A percentile compares a stretch with the other conserved stretches of the same genome.
phyloP scores from a whole-genome alignment of 2,329 filamentous ascomycete genomes.

The Immersiporthe knoxdaviesiana region DNA sequence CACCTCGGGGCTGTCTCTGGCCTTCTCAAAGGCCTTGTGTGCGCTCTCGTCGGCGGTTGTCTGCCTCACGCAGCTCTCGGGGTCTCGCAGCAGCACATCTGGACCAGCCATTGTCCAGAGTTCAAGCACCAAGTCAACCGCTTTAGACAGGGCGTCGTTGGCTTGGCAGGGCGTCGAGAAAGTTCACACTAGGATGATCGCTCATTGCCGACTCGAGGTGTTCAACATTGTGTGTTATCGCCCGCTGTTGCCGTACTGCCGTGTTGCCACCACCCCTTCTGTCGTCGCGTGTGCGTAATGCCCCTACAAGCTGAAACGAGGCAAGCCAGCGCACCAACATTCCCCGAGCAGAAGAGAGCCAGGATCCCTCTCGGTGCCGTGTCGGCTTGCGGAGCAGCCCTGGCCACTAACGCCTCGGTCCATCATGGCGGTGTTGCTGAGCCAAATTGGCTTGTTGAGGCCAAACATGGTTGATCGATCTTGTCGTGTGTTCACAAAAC shows the following conservation, averaged over 20 bases:
- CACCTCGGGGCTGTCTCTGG: slow-evolving; percentile 11
- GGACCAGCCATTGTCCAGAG: slow-evolving; percentile 16
- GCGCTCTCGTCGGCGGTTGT: slow-evolving; percentile 6
- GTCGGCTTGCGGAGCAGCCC: neutral
- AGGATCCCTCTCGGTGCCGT: neutral
- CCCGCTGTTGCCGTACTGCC: neutral
- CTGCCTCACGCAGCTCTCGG: slow-evolving; percentile 22
- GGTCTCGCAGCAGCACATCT: slow-evolving; percentile 7
- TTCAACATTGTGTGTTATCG: neutral
- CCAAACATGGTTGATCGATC: neutral
- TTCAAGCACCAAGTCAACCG: neutral
- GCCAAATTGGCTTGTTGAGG: neutral
- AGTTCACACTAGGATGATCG: neutral
- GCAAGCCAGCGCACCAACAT: neutral
- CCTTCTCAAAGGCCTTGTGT: neutral
- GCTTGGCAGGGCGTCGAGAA: neutral
- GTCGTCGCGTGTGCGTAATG: neutral
- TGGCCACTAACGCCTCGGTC: neutral
- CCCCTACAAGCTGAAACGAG: neutral
- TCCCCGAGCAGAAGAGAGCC: neutral
- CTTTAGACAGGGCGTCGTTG: neutral
- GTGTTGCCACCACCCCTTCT: neutral
- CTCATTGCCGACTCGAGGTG: neutral
- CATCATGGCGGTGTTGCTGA: neutral
- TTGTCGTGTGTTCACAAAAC: neutral